Evolutionary conservation across 192 early-diverging fungal species (phyloP).

Genomic region (Allomyces javanicus): DNA sequence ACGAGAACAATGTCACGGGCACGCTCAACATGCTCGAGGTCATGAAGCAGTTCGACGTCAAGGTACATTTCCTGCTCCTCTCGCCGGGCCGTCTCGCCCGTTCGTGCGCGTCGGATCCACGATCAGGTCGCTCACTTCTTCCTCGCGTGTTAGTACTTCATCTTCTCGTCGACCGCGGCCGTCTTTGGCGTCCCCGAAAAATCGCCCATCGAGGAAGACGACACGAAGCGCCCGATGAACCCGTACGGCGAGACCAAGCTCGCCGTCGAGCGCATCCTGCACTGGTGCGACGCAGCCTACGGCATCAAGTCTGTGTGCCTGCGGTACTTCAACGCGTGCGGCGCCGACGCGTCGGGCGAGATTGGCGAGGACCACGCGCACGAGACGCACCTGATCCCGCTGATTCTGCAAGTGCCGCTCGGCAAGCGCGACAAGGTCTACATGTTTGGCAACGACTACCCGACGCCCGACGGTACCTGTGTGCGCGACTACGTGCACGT

Average conservation of each 20-base stretch:
- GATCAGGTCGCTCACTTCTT: background rate
- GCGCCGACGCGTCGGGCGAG: slow-evolving; percentile 70
- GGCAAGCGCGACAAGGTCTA: slow-evolving; percentile 63
- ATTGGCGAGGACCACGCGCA: slow-evolving; percentile 82
- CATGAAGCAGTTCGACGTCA: slow-evolving; percentile 62
- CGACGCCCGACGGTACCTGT: slow-evolving; percentile 74
- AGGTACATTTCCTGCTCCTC: slow-evolving; percentile 8
- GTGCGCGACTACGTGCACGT: slow-evolving; percentile 95
- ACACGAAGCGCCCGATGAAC: slow-evolving; percentile 53
- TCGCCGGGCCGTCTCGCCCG: background rate
- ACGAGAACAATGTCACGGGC: slow-evolving; percentile 82
- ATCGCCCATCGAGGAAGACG: slow-evolving; percentile 50
- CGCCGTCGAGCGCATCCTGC: slow-evolving; percentile 68
- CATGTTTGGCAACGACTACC: slow-evolving; percentile 85
- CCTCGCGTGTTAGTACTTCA: slow-evolving; percentile 33
- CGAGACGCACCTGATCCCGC: slow-evolving; percentile 80
- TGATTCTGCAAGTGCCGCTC: slow-evolving; percentile 64
- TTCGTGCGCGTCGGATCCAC: background rate
- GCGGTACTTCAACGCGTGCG: slow-evolving; percentile 91
- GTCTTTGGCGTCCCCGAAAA: slow-evolving; percentile 64
- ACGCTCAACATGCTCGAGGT: slow-evolving; percentile 63
- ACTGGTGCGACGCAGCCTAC: slow-evolving; percentile 38
- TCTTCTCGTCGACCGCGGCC: slow-evolving; percentile 87
- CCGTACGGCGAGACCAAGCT: slow-evolving; percentile 94
- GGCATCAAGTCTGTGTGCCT: slow-evolving; percentile 45